phyloP scores from a whole-genome alignment of 2,329 filamentous ascomycete genomes.

The Hypoxylon sp. region DNA sequence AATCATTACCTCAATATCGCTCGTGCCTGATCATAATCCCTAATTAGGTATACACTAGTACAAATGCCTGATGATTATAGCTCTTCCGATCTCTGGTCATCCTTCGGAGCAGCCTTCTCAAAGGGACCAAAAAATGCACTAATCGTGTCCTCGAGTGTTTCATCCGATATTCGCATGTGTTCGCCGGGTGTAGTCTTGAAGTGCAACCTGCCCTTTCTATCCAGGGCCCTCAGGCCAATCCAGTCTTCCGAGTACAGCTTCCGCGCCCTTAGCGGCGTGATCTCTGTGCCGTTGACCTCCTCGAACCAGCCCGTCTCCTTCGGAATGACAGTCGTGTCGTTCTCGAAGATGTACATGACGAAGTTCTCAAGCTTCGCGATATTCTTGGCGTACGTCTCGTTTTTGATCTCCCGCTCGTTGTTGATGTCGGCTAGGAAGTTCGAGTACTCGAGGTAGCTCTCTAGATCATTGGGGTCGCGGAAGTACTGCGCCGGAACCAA shows the following conservation, averaged over 20 bases:
- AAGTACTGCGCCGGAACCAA: slow-evolving; percentile 97
- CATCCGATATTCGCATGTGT: slow-evolving; percentile 84
- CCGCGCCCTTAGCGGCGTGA: slow-evolving; percentile 76
- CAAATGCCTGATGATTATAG: slow-evolving; percentile 49
- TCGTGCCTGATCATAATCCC: slow-evolving; percentile 20
- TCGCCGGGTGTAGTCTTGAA: slow-evolving; percentile 80
- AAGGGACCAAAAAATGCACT: slow-evolving; percentile 72
- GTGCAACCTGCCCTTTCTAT: slow-evolving; percentile 80
- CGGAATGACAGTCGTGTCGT: slow-evolving; percentile 87
- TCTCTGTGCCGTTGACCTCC: slow-evolving; percentile 80
- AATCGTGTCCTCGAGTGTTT: slow-evolving; percentile 75
- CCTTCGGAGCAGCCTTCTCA: slow-evolving; percentile 55
- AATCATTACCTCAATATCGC: slow-evolving; percentile 25
- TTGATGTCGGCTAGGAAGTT: slow-evolving; percentile 97
- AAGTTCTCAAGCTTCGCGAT: slow-evolving; percentile 79
- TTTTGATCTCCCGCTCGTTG: slow-evolving; percentile 86
- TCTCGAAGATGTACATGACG: slow-evolving; percentile 89
- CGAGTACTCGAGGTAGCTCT: slow-evolving; percentile 80
- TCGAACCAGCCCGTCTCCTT: slow-evolving; percentile 93
- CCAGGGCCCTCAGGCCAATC: slow-evolving; percentile 84
- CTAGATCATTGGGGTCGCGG: slow-evolving; percentile 76
- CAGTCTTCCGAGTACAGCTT: slow-evolving; percentile 90
- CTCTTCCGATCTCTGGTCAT: slow-evolving; percentile 51
- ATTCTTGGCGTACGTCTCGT: slow-evolving; percentile 77
- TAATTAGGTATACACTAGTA: slow-evolving; percentile 28